A percentile compares a stretch with the other conserved stretches of the same genome.
Conservation (phyloP, 2,329 filamentous ascomycete species). For the Pezicula carpinea region DNA sequence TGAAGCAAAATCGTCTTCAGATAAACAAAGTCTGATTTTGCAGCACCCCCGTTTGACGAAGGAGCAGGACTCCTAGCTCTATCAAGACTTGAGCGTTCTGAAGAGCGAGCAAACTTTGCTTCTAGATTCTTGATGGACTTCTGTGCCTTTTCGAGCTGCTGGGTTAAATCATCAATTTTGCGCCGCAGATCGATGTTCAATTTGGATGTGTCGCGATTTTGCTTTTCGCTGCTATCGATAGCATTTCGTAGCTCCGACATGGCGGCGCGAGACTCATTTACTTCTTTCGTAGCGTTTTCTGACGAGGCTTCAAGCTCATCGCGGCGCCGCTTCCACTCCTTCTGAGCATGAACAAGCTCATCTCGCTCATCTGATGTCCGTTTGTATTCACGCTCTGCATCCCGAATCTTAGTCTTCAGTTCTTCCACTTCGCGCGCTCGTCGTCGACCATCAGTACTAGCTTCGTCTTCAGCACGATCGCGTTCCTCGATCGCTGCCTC, state of each 20-base stretch:
- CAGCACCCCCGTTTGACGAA: slow-evolving; percentile 12
- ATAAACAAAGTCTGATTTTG: slow-evolving; percentile 44
- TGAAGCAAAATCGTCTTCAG: slow-evolving; percentile 78
- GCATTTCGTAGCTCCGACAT: slow-evolving; percentile 75
- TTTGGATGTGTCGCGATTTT: slow-evolving; percentile 77
- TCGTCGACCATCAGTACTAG: slow-evolving; percentile 69
- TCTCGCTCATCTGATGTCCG: slow-evolving; percentile 70
- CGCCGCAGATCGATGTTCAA: slow-evolving; percentile 72
- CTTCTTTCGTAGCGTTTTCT: slow-evolving; percentile 66
- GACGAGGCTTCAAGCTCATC: slow-evolving; percentile 72
- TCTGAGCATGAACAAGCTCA: slow-evolving; percentile 68
- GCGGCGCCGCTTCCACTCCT: slow-evolving; percentile 67
- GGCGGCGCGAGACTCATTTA: slow-evolving; percentile 68
- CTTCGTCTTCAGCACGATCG: slow-evolving; percentile 88
- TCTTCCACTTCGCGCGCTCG: slow-evolving; percentile 84
- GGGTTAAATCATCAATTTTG: slow-evolving; percentile 72
- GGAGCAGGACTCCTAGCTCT: slow-evolving; percentile 28
- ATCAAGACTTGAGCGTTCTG: slow-evolving; percentile 21
- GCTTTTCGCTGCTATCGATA: slow-evolving; percentile 81
- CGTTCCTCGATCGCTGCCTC: slow-evolving; percentile 91
- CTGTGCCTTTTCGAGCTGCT: slow-evolving; percentile 73
- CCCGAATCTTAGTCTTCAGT: slow-evolving; percentile 70
- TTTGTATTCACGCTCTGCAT: slow-evolving; percentile 74
- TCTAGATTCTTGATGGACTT: slow-evolving; percentile 57
- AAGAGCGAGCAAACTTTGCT: slow-evolving; percentile 32